Base-by-base conservation (phyloP, 345 rosid genomes). In the Physaria fendleri region DNA sequence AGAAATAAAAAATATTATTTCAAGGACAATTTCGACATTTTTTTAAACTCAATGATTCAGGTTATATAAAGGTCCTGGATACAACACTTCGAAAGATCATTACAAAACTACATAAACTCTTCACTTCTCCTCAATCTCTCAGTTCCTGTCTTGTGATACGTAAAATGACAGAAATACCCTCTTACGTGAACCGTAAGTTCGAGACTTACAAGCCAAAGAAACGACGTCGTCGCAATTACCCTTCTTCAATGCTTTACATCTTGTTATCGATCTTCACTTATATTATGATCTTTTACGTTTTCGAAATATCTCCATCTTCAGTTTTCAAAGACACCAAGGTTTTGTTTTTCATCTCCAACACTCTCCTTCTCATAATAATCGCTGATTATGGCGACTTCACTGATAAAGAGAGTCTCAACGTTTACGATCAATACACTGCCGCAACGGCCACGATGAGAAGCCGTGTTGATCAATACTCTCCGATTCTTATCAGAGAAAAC, bases 301-400 rank as follows among this genome's bases (percentile, higher is more conserved):
- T 81, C 73, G 65, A 66, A 68, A 38, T 84, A 38, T 86, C 92
- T 49, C 84, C 82, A 21, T 74, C 81, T 0, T 39, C 76, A 2
- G 74, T 79, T n/a, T 40, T 86, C 18, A 64, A 47, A 65, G 76
- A 77, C 64, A 55, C 76, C 45, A 81, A 76, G 17, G 74, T 87
- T 45, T 82, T 80, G 85, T 84, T 82, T 60, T 72, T 82, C 71
- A 73, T 90, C 40, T 84, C 82, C 68, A 84, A 81, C 75, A 77
- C 80, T 60, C 71, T 82, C 32, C 77, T 84, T 47, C 69, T 82
- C 74, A 78, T 87, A 62, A 79, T 84, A 12, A 77, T 81, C 1
- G 81, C 73, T 9, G 92, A 84, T 61, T 86, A 77, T 41, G 82
- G 85, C 6, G 71, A 78, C 23, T 88, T 79, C 73, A 69, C 76